Evolutionary conservation across 2,329 filamentous ascomycete species (phyloP), one percentile per base, ranked within the genome.

Genomic region (Neofusicoccum cordaticola): DNA sequence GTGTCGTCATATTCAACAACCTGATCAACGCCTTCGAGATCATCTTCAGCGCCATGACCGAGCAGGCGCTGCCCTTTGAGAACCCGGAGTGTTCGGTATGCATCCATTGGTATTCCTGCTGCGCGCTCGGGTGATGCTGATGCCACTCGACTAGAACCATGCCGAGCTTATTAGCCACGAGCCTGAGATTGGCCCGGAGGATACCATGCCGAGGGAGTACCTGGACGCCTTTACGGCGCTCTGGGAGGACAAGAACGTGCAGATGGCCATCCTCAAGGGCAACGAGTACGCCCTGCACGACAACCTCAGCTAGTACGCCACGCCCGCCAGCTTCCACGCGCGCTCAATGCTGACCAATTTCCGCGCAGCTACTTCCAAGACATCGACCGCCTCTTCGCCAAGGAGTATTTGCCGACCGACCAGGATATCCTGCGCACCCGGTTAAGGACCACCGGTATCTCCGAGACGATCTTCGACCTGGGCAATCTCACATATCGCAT

Each of bases 281-380:
- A 97, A 98, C 77, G 94, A 97, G 81, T 98, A 94, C 79, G 94
- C 95, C 17, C 85, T 98, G 57, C 93, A 98, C 77, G 95, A 98
- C 81, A 98, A 98, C 74, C 80, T 98, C 69, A 88, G 88, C 80
- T 99, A 97, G 93, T 97, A 82, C 73, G 91, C 82, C 64, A 17
- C 27, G 7, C 19, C 19, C 13, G 27, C 42, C 17, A 17, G 37
- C 47, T 22, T 7, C 37, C 39, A 53, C 27, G 15, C 22, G 15
- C 60, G 15, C 11, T 37, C 50, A 42, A 50, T 39, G 47, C 72
- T 74, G 62, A 75, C 69, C 68, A 62, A 34, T 42, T n/a, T n/a
- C 65, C 27, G 34, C 60, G 17, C 71, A 96, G 93, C 80, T 97
- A 96, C 80, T 94, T 96, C 75, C 75, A 81, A 68, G 87, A 89